Base-by-base conservation (phyloP, 2,329 filamentous ascomycete species). In the Ophiocordyceps robertsii region DNA sequence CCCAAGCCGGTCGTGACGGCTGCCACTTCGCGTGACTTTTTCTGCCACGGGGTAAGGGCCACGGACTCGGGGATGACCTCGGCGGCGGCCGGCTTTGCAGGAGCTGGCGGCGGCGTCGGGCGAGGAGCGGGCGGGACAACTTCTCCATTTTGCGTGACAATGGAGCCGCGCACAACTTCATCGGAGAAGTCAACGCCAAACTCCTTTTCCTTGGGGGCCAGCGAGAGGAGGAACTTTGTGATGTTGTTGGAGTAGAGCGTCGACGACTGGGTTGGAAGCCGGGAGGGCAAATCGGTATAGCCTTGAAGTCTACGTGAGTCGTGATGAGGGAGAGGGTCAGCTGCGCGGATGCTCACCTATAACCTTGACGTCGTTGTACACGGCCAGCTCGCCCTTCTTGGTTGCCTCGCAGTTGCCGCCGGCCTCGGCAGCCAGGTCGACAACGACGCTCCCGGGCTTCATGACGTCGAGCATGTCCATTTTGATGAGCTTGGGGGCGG, bases 201-300 rank as follows among this genome's bases (percentile, higher is more conserved):
- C 32, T 81, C 73, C 48, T 85, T 87, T 3, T 87, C 79, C 45
- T 82, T 74, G 1, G 86, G 84, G 1, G 79, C 63, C 70, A 94
- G 86, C 0, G 87, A 92, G 10, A 95, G 70, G 27, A 94, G 66
- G 44, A 89, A 83, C 57, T 94, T 95, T 50, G 82, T 88, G 53
- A 94, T 89, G 56, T 95, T 95, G 71, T 94, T 95, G 2, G 85
- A 92, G 62, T 94, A 95, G 17, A 95, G 66, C 0, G 85, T 93
- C 0, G 87, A 93, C 0, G 87, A 86, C 59, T 95, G 88, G 0
- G 87, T 93, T 0, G 88, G 86, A 2, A 95, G 70, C 38, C 87
- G 76, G 29, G 87, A 93, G 1, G 88, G 87, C 27, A 94, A 70
- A 61, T 95, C 87, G 37, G 87, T 93, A 59, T 93, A 94, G 30